Evolutionary conservation across 176 grass and related monocot genomes (phyloP).

Genomic region (Oryza coarctata): DNA sequence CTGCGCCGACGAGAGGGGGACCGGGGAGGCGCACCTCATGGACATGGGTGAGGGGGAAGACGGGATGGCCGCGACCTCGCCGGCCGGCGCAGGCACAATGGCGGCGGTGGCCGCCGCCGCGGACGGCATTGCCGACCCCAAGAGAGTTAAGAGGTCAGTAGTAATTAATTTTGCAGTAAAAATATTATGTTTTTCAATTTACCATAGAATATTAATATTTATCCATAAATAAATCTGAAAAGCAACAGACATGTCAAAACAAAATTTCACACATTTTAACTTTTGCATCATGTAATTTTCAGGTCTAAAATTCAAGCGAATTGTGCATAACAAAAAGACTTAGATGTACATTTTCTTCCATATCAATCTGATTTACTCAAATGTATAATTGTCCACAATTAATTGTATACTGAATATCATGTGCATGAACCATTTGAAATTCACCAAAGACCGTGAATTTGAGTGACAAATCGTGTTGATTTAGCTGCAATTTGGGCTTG

Average conservation of each 20-base stretch:
- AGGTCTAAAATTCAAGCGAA: not conserved
- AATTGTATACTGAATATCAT: not conserved
- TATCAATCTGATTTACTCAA: not conserved
- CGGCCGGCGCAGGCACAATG: not conserved
- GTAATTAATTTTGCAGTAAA: not conserved
- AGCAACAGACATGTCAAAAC: not conserved
- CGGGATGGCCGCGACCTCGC: not conserved
- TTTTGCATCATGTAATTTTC: not conserved
- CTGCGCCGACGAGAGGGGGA: slow-evolving; percentile 19
- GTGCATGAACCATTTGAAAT: not conserved
- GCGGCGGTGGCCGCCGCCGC: not conserved
- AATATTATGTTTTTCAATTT: not conserved
- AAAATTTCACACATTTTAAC: not conserved
- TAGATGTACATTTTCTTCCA: not conserved
- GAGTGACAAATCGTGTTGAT: not conserved
- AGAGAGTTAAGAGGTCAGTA: slow-evolving; percentile 82
- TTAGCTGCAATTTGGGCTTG: not conserved
- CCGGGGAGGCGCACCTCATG: slow-evolving; percentile 49
- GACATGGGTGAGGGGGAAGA: slow-evolving; percentile 52
- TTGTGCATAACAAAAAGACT: not conserved
- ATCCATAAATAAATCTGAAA: not conserved
- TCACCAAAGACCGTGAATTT: not conserved
- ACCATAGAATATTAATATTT: not conserved
- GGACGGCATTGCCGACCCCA: slow-evolving; percentile 55
- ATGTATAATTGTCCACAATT: not conserved